Conservation (phyloP, 768 basidiomycete species). For the Panus rudis region DNA sequence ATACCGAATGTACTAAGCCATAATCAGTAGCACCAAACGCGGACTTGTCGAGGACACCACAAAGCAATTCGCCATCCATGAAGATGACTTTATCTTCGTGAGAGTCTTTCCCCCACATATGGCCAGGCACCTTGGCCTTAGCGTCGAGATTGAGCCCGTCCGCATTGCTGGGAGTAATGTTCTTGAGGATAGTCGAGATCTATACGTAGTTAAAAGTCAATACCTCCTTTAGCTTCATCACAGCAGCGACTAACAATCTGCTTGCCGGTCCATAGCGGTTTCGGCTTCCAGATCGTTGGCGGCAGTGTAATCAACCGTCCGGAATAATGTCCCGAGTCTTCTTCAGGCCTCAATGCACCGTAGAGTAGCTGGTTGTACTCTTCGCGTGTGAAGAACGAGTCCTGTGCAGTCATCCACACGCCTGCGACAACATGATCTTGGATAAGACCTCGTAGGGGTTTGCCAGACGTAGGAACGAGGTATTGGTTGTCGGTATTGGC, state of each 20-base stretch:
- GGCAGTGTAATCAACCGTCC: slow-evolving; percentile 75
- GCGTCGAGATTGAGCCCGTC: slow-evolving; percentile 80
- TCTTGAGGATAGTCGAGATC: slow-evolving; percentile 92
- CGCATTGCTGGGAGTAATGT: slow-evolving; percentile 76
- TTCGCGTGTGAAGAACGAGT: slow-evolving; percentile 90
- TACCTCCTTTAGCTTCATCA: slow-evolving; percentile 2
- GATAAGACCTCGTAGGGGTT: slow-evolving; percentile 93
- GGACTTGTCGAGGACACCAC: slow-evolving; percentile 94
- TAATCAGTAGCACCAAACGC: slow-evolving; percentile 95
- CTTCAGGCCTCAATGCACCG: slow-evolving; percentile 88
- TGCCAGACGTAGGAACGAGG: slow-evolving; percentile 97
- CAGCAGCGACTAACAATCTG: slow-evolving; percentile 63
- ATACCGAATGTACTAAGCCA: slow-evolving; percentile 94
- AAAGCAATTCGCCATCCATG: slow-evolving; percentile 88
- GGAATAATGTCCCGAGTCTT: slow-evolving; percentile 46
- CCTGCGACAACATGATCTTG: slow-evolving; percentile 99
- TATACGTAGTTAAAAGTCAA: slow-evolving; percentile 23
- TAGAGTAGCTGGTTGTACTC: slow-evolving; percentile 96
- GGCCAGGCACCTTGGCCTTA: slow-evolving; percentile 84
- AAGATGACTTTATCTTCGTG: slow-evolving; percentile 82
- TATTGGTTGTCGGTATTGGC: slow-evolving; percentile 99
- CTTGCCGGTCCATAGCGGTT: slow-evolving; percentile 94
- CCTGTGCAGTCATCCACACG: slow-evolving; percentile 98
- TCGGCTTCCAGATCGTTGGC: slow-evolving; percentile 89
- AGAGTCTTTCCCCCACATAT: slow-evolving; percentile 77